These are phyloP conservation scores for Didymella pinodella DNA, from an alignment of 2,329 filamentous ascomycete species.

Conservation along the genomic window DNA sequence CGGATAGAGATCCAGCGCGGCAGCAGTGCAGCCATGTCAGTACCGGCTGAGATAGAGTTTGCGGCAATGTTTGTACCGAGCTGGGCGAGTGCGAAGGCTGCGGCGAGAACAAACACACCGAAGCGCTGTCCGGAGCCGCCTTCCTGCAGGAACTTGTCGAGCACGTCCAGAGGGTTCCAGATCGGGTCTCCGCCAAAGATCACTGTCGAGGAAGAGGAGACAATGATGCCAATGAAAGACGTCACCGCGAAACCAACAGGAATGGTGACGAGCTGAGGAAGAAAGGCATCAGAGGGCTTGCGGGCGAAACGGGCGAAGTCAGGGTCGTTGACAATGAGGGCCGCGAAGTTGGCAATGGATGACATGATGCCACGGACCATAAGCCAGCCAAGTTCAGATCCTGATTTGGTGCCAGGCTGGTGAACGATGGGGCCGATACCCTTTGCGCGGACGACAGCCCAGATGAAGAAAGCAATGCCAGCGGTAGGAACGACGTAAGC, in stretches of 20 bases:
- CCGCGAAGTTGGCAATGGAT: conserved; percentile 89
- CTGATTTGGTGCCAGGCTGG: conserved; percentile 68
- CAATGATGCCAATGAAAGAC: conserved; percentile 74
- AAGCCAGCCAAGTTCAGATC: conserved; percentile 78
- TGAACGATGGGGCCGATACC: conserved; percentile 84
- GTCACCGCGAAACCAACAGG: conserved; percentile 67
- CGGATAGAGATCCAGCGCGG: conserved; percentile 85
- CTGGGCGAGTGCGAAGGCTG: conserved; percentile 70
- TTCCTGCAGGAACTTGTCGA: conserved; percentile 54
- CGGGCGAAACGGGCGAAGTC: conserved; percentile 86
- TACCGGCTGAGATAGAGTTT: conserved; percentile 84
- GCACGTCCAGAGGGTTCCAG: conserved; percentile 54
- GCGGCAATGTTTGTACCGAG: conserved; percentile 88
- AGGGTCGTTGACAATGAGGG: conserved; percentile 79
- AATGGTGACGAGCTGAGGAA: conserved; percentile 73
- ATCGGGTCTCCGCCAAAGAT: conserved; percentile 54
- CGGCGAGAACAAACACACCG: conserved; percentile 64
- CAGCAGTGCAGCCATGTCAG: conserved; percentile 80
- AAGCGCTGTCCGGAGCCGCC: conserved; percentile 53
- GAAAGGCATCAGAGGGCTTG: conserved; percentile 77
- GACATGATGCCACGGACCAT: conserved; percentile 88
- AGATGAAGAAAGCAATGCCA: conserved; percentile 86
- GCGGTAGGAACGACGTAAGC: conserved; percentile 82
- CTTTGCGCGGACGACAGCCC: conserved; percentile 81
- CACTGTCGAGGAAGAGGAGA: conserved; percentile 56